Evolutionary conservation across 805 yeast genomes (phyloP).

Genomic region (Yamadazyma paraphyllophila): DNA sequence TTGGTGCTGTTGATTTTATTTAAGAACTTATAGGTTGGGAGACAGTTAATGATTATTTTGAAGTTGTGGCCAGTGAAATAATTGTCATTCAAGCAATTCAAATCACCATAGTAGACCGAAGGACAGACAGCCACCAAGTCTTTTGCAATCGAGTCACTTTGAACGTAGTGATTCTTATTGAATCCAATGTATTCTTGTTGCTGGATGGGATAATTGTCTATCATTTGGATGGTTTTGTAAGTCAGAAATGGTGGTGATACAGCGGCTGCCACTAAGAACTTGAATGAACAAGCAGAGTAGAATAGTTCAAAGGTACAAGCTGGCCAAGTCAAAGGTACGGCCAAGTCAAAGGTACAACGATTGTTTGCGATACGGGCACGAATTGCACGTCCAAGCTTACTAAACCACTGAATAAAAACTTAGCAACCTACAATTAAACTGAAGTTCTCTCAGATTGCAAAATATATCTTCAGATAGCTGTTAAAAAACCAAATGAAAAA

Average conservation of each 20-base stretch:
- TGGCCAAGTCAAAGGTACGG: no score
- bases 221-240: conserved; percentile 5
- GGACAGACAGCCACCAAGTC: conserved; percentile 24
- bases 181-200: not conserved
- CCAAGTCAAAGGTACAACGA: no score
- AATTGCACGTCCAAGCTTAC: no score
- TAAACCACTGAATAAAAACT: no score
- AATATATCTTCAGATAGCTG: not conserved
- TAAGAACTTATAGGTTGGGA: conserved; percentile 30
- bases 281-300: no score
- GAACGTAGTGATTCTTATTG: conserved; percentile 3
- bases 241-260: not conserved
- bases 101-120: conserved; percentile 15
- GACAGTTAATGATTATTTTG: conserved; percentile 40
- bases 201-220: conserved; percentile 11
- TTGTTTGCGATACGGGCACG: no score
- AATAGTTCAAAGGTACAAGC: no score
- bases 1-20: conserved; percentile 19
- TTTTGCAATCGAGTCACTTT: not conserved
- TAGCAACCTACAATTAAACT: no score
- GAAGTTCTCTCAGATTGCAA: not conserved
- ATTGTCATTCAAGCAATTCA: conserved; percentile 11
- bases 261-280: no score
- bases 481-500: not conserved
- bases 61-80: conserved; percentile 24